phyloP scores from a whole-genome alignment of 129 eudicot species.

The Erigeron canadensis region DNA sequence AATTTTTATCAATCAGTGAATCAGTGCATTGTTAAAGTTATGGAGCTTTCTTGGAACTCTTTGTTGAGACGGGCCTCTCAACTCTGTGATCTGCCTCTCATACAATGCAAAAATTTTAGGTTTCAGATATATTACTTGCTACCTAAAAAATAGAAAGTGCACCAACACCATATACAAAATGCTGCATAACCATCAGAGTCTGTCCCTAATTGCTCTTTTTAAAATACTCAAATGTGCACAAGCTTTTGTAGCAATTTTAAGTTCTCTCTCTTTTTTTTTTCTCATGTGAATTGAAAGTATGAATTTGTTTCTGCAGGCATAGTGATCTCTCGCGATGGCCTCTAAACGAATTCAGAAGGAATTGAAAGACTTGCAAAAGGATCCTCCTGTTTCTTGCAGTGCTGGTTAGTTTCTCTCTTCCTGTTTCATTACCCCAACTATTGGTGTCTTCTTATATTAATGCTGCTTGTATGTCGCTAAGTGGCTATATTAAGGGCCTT shows the following conservation, averaged over 20 bases:
- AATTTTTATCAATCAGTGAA: too few relatives aligned
- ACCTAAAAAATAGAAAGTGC: too few relatives aligned
- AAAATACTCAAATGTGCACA: neutral
- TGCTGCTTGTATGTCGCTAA: neutral
- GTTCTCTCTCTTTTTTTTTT: neutral
- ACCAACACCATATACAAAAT: too few relatives aligned
- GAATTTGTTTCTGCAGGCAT: slow-evolving; percentile 27
- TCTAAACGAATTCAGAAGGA: slow-evolving; percentile 80
- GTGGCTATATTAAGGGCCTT: neutral
- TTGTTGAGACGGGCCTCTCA: too few relatives aligned
- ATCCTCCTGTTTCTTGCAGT: slow-evolving; percentile 83
- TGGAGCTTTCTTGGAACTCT: too few relatives aligned
- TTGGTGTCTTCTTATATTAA: neutral
- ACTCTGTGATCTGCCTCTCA: too few relatives aligned
- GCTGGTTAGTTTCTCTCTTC: slow-evolving; percentile 49
- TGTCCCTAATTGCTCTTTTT: neutral
- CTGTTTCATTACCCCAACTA: neutral
- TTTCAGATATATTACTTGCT: too few relatives aligned
- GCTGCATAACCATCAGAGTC: too few relatives aligned
- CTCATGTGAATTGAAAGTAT: neutral
- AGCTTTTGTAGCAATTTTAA: neutral
- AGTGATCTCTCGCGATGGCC: slow-evolving; percentile 44
- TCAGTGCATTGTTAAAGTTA: too few relatives aligned
- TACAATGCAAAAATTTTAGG: too few relatives aligned
- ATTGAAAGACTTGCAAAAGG: slow-evolving; percentile 69